phyloP scores from a whole-genome alignment of 805 yeast species.

The Saturnispora diversa region DNA sequence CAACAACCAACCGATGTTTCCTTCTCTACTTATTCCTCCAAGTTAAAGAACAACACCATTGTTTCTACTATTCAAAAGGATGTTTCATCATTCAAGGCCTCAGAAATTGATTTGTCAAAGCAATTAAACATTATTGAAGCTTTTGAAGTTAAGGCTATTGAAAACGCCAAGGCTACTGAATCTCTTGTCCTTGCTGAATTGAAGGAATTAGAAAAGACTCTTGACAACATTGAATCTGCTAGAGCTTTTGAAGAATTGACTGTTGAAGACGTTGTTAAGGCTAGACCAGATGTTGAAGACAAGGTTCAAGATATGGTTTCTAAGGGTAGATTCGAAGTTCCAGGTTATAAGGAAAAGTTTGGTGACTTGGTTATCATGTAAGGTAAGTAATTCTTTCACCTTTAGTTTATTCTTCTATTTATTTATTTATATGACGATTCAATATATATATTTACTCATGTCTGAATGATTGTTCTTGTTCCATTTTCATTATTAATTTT shows the following conservation, averaged over 20 bases:
- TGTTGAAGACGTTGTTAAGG: slow-evolving; percentile 87
- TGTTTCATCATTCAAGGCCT: slow-evolving; percentile 70
- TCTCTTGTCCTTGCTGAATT: slow-evolving; percentile 80
- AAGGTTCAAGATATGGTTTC: slow-evolving; percentile 91
- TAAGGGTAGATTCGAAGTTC: slow-evolving; percentile 96
- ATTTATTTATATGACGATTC: slow-evolving; percentile 13
- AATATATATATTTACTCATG: slow-evolving; percentile 6
- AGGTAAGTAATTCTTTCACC: slow-evolving; percentile 14
- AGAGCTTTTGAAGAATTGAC: slow-evolving; percentile 97
- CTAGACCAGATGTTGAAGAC: slow-evolving; percentile 95
- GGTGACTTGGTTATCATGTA: slow-evolving; percentile 94
- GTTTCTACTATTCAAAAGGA: slow-evolving; percentile 75
- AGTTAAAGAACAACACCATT: slow-evolving; percentile 73
- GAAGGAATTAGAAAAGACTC: slow-evolving; percentile 75
- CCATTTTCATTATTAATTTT: no score
- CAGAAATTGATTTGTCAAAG: slow-evolving; percentile 76
- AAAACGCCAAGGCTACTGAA: slow-evolving; percentile 92
- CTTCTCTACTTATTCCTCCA: slow-evolving; percentile 69
- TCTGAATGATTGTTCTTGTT: slow-evolving; percentile 1
- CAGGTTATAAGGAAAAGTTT: slow-evolving; percentile 97
- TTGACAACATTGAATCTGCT: slow-evolving; percentile 90
- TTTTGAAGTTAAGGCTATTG: slow-evolving; percentile 91
- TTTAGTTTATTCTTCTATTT: slow-evolving; percentile 12
- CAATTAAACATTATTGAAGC: slow-evolving; percentile 88
- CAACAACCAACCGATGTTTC: slow-evolving; percentile 73